phyloP scores from a whole-genome alignment of 805 yeast species.

The Candida palmyrensis region DNA sequence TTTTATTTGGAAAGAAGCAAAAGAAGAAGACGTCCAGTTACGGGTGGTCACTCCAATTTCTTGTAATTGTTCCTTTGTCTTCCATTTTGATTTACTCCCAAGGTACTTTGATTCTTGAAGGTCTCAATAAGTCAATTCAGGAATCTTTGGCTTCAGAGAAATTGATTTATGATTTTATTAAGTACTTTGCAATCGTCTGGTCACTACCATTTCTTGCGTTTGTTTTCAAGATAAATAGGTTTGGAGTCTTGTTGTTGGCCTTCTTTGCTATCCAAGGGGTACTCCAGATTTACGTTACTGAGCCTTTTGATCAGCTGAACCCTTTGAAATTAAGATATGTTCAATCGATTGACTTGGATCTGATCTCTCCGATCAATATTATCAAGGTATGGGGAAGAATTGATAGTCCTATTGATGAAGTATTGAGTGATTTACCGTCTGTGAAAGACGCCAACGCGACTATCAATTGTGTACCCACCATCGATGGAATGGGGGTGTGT shows the following conservation, averaged over 20 bases:
- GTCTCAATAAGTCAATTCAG: slow-evolving; percentile 64
- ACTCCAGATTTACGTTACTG: slow-evolving; percentile 29
- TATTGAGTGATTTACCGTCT: slow-evolving; percentile 62
- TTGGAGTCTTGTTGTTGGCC: slow-evolving; percentile 38
- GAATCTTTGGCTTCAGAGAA: slow-evolving; percentile 49
- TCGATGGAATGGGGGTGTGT: slow-evolving; percentile 51
- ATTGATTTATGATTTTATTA: slow-evolving; percentile 23
- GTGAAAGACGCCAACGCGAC: slow-evolving; percentile 30
- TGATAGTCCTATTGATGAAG: slow-evolving; percentile 37
- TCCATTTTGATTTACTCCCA: slow-evolving; percentile 49
- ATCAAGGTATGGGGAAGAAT: slow-evolving; percentile 49
- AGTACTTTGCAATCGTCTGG: slow-evolving; percentile 25
- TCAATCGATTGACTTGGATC: slow-evolving; percentile 51
- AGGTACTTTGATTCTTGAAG: slow-evolving; percentile 56
- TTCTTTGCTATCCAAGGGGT: slow-evolving; percentile 33
- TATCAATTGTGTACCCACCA: slow-evolving; percentile 29
- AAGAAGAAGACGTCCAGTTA: slow-evolving; percentile 48
- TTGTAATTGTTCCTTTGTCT: slow-evolving; percentile 62
- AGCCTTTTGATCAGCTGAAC: slow-evolving; percentile 55
- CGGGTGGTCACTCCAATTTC: slow-evolving; percentile 78
- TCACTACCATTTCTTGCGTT: slow-evolving; percentile 59
- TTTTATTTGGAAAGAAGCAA: slow-evolving; percentile 16
- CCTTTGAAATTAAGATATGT: slow-evolving; percentile 73
- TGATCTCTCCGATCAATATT: slow-evolving; percentile 20
- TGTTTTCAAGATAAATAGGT: slow-evolving; percentile 57